Base-by-base conservation (phyloP, 1,139 yeast species). In the Candida sp. region DNA sequence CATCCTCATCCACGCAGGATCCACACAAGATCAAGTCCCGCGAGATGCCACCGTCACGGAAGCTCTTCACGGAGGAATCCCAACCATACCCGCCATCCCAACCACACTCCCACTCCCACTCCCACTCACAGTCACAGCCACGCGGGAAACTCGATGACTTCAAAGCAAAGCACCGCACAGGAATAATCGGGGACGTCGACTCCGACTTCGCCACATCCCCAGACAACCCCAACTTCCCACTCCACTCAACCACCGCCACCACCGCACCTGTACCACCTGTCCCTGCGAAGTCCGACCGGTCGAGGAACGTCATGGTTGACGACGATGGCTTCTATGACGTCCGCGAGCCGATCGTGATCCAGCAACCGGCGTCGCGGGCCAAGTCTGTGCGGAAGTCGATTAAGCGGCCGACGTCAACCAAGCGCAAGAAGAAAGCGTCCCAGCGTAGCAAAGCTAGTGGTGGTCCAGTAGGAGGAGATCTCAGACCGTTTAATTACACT, bases 401-500 rank as follows among this genome's bases (percentile, higher is more conserved):
- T 4, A 60, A 61, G 44, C 39, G 49, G n/a, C 49, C 51, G 34
- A 45, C 63, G 61, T 17, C 64, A 60, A 47, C 56, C 59, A 40
- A 49, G 53, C 33, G 60, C 6, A 60, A 46, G 47, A 60, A n/a
- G 57, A 62, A 38, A 42, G 31, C 8, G 31, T 28, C 31, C 31
- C 7, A 28, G 31, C 59, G n/a, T 62, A 57, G 40, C 52, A 50
- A 42, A 53, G 53, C 27, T 11, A 39, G 32, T 39, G 35, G 7
- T 26, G 8, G 5, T 17, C 41, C 28, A 26, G 40, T 31, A n/a
- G 50, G 45, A 3, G 50, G 45, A 3, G 64, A 58, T 34, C 66
- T 80, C 48, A 72, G 75, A 52, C 85, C 88, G 4, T 84, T 85
- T 56, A 81, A 85, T 7, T 81, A 83, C 57, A 79, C 79, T 45